Percentiles rank a stretch among this genome's conserved stretches.
Evolutionary conservation across 768 basidiomycete species (phyloP).

Genomic region (Fomitopsis pulvina): DNA sequence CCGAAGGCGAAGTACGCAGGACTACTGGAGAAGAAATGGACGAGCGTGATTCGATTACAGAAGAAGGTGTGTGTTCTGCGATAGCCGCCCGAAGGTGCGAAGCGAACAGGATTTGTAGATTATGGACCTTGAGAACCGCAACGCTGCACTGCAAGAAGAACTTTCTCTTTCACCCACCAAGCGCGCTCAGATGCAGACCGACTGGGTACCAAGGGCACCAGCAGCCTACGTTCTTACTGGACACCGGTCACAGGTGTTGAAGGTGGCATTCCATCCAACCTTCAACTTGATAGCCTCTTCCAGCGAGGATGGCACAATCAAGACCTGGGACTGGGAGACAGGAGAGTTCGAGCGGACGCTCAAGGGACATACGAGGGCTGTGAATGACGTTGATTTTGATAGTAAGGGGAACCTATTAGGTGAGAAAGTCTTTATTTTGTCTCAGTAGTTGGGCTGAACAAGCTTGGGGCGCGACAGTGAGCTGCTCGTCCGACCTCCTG

Average conservation of each 20-base stretch:
- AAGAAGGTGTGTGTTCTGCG: slow-evolving; percentile 61
- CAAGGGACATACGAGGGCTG: slow-evolving; percentile 53
- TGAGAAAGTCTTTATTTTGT: slow-evolving; percentile 56
- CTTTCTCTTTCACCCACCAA: slow-evolving; percentile 41
- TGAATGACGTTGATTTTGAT: slow-evolving; percentile 54
- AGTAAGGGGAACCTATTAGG: slow-evolving; percentile 45
- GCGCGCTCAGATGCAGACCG: slow-evolving; percentile 59
- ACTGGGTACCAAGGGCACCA: slow-evolving; percentile 87
- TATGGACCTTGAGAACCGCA: slow-evolving; percentile 88
- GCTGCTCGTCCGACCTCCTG: slow-evolving; percentile 49
- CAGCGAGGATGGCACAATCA: slow-evolving; percentile 48
- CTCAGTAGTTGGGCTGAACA: slow-evolving; percentile 57
- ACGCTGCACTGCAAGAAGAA: slow-evolving; percentile 74
- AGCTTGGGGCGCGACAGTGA: slow-evolving; percentile 68
- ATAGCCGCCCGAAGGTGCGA: no score
- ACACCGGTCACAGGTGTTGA: slow-evolving; percentile 28
- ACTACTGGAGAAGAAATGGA: slow-evolving; percentile 96
- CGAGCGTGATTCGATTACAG: slow-evolving; percentile 89
- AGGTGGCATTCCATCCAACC: slow-evolving; percentile 51
- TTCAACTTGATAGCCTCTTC: slow-evolving; percentile 46
- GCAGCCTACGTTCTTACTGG: slow-evolving; percentile 66
- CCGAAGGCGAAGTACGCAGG: slow-evolving; percentile 83
- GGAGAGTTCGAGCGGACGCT: slow-evolving; percentile 54
- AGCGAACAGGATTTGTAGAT: slow-evolving; percentile 44
- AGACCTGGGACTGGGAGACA: slow-evolving; percentile 60